Percentiles rank a stretch among this genome's conserved stretches.
phyloP scores from a whole-genome alignment of 163 green algal genomes.

The Scenedesmus sp. region DNA sequence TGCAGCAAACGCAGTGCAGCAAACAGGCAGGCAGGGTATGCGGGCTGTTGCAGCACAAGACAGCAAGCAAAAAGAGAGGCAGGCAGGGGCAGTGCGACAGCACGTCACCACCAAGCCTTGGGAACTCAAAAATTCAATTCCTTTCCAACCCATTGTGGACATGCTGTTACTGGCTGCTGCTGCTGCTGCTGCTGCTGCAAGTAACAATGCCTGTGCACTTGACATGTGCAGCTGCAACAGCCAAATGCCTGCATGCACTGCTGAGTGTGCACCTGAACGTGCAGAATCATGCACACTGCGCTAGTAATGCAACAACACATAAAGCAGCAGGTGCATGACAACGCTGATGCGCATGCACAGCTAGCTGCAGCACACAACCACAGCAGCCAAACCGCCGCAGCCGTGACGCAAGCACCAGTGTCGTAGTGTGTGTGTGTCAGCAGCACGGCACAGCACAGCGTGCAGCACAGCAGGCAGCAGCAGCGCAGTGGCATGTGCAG shows the following conservation, averaged over 20 bases:
- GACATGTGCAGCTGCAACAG: slow-evolving; percentile 3
- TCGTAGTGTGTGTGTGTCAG: not conserved
- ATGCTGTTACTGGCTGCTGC: too few species aligned
- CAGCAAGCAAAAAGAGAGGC: slow-evolving; percentile 9
- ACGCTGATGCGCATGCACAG: not conserved
- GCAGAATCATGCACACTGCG: not conserved
- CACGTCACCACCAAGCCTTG: not conserved
- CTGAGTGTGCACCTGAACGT: not conserved
- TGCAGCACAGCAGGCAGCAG: slow-evolving; percentile 14
- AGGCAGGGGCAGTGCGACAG: slow-evolving; percentile 5
- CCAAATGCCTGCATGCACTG: not conserved
- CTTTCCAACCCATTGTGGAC: not conserved
- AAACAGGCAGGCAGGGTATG: not conserved
- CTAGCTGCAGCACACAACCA: not conserved
- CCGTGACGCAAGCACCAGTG: not conserved
- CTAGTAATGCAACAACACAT: not conserved
- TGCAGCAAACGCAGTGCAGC: not conserved
- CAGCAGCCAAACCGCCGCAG: slow-evolving; percentile 3
- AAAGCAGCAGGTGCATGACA: not conserved
- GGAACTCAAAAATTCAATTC: too few species aligned
- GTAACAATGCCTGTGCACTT: not conserved
- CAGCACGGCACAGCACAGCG: not conserved
- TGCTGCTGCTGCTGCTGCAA: not conserved
- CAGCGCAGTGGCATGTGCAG: not conserved
- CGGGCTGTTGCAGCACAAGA: slow-evolving; percentile 18